Percentiles rank a stretch among this genome's conserved stretches.
Evolutionary conservation across 2,329 filamentous ascomycete species (phyloP).

Genomic region (Leptographium procerum): DNA sequence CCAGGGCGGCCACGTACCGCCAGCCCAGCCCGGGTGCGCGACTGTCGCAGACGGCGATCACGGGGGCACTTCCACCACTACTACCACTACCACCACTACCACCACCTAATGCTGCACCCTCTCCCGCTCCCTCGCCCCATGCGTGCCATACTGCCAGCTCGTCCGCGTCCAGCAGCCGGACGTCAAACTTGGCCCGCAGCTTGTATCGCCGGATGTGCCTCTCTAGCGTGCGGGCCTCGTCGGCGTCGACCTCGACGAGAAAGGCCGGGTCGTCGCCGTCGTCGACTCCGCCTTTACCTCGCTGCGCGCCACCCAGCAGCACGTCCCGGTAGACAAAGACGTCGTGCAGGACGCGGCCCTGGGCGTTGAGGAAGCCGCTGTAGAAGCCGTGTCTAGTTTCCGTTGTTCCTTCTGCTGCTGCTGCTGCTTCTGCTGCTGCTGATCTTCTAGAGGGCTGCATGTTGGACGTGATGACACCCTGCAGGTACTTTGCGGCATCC

Average conservation of each 20-base stretch:
- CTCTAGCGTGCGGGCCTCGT: constrained; percentile 48
- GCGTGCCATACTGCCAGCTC: constrained; percentile 61
- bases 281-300: constrained; percentile 7
- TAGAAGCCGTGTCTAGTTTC: constrained; percentile 48
- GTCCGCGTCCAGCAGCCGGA: constrained; percentile 52
- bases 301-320: constrained; percentile 15
- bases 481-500: constrained; percentile 74
- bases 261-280: constrained; percentile 34
- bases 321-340: constrained; percentile 71
- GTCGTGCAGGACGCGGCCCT: constrained; percentile 76
- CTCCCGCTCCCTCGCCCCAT: constrained; percentile 47
- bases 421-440: constrained; percentile 14
- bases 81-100: neutral
- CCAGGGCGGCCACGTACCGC: constrained; percentile 26
- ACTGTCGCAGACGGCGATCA: constrained; percentile 35
- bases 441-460: no score
- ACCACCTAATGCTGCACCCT: neutral
- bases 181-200: constrained; percentile 64
- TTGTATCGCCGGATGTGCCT: constrained; percentile 78
- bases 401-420: constrained; percentile 13
- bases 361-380: constrained; percentile 74
- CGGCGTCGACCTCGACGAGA: constrained; percentile 72
- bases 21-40: constrained; percentile 45
- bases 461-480: constrained; percentile 74
- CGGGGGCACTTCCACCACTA: neutral